Conservation (phyloP, 345 rosid species). For the Eucalyptus erythrocorys region DNA sequence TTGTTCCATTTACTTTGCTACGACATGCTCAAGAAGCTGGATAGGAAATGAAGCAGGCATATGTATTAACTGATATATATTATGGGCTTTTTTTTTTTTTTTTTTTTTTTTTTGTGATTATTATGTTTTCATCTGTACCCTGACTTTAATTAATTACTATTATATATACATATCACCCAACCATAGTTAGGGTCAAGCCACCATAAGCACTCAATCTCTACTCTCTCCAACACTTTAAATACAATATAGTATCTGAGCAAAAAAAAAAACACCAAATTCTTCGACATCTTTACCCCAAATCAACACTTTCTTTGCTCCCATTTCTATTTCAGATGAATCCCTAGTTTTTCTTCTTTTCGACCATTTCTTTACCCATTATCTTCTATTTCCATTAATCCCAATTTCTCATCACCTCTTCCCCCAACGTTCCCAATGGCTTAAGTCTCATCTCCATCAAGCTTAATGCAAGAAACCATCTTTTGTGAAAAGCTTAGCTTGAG, state of each 20-base stretch:
- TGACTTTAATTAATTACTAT: not conserved
- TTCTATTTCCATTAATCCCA: not conserved
- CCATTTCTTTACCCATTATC: not conserved
- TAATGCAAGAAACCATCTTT: not conserved
- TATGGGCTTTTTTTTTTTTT: not conserved
- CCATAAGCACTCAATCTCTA: not conserved
- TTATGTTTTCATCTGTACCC: not conserved
- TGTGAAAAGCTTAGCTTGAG: not conserved
- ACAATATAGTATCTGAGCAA: not conserved
- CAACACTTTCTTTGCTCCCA: not conserved
- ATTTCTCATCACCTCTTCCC: not conserved
- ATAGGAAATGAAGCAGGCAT: not conserved
- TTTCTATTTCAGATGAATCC: not conserved
- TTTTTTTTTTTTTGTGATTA: not conserved
- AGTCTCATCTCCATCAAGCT: not conserved
- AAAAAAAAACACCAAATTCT: not conserved
- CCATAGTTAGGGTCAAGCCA: not conserved
- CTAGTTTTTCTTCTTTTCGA: not conserved
- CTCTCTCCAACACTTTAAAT: not conserved
- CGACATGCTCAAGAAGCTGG: not conserved
- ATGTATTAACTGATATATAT: not conserved
- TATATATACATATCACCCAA: not conserved
- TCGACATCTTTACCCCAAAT: not conserved
- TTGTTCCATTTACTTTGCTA: not conserved
- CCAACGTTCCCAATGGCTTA: not conserved